A percentile compares a stretch with the other conserved stretches of the same genome.
Conservation (phyloP, 371 early-diverging fungal species). For the Saksenaea vasiformis region DNA sequence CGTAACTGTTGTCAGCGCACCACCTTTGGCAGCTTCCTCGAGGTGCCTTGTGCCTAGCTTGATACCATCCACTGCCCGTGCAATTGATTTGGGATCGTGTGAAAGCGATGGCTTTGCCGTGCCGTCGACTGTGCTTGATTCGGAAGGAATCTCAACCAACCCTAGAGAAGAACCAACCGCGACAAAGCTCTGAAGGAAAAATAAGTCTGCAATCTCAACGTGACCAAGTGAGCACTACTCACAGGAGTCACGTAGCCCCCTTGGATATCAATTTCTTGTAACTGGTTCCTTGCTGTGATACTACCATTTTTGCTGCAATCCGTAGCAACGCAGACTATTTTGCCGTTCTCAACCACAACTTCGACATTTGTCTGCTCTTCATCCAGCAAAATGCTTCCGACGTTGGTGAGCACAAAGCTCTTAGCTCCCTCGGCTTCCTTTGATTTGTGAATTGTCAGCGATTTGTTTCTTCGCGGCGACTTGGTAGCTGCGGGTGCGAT, state of each 20-base stretch:
- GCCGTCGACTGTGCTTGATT: constrained; percentile 59
- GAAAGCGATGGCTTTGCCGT: constrained; percentile 22
- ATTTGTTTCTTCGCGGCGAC: neutral
- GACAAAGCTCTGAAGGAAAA: constrained; percentile 41
- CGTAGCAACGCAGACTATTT: constrained; percentile 42
- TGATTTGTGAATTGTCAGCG: neutral
- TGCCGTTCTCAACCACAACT: constrained; percentile 46
- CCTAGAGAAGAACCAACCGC: constrained; percentile 59
- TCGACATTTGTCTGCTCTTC: constrained; percentile 20
- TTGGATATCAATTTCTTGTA: constrained; percentile 27
- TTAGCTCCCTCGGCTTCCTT: constrained; percentile 7
- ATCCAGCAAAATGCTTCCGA: constrained; percentile 30
- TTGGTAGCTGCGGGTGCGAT: constrained; percentile 4
- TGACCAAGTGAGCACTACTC: constrained; percentile 4
- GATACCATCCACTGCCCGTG: constrained; percentile 58
- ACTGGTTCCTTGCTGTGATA: neutral
- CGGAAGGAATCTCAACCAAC: constrained; percentile 58
- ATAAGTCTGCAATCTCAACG: neutral
- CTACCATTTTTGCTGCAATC: constrained; percentile 20
- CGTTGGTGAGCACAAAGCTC: constrained; percentile 35
- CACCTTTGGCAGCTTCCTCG: constrained; percentile 65
- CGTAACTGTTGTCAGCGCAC: constrained; percentile 59
- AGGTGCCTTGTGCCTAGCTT: constrained; percentile 61
- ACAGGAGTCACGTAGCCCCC: constrained; percentile 44
- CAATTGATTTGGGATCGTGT: constrained; percentile 29